Evolutionary conservation across 495 filamentous ascomycete species (phyloP), one percentile per base, ranked within the genome.

Genomic region (Bathelium albidoporum): DNA sequence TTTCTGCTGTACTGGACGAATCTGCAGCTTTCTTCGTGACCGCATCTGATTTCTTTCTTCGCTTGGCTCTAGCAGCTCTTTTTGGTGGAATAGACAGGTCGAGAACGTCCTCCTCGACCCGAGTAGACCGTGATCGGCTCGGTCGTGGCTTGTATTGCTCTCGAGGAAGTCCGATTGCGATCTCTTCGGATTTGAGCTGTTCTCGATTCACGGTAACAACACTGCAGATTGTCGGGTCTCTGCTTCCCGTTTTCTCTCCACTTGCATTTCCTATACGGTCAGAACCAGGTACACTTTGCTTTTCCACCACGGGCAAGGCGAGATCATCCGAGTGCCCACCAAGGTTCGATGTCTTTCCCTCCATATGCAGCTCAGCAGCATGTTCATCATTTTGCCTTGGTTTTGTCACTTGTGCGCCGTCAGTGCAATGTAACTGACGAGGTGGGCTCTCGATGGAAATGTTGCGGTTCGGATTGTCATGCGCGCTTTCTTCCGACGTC

Each of bases 111-210:
- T 73, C 68, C 12, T 58, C 24, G 26, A 66, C 22, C 18, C 60
- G 65, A 10, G 69, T 64, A n/a, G 74, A 73, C 16, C 73, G 59
- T n/a, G 73, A 73, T 26, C 71, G 66, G 58, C 70, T 73, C 16
- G 71, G 74, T n/a, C 73, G 63, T 29, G 74, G 72, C 61, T 72
- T 65, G 62, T 74, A 76, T 18, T 62, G 53, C 58, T 76, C 73
- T 62, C 66, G 69, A 28, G 69, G 70, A 20, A 73, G 55, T 20
- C 67, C 72, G 59, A 72, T 66, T 3, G 61, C 66, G 1, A 39
- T 20, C 20, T 70, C 64, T 28, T 75, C 70, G 52, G 68, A 69
- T 44, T 68, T 64, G 28, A 71, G 22, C 24, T 55, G 49, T 7
- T 29, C 24, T 29, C 7, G 20, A 29, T 20, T 5, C 44, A 20